Base-by-base conservation (phyloP, 352 stramenopile species). In the Phytophthora pini region DNA sequence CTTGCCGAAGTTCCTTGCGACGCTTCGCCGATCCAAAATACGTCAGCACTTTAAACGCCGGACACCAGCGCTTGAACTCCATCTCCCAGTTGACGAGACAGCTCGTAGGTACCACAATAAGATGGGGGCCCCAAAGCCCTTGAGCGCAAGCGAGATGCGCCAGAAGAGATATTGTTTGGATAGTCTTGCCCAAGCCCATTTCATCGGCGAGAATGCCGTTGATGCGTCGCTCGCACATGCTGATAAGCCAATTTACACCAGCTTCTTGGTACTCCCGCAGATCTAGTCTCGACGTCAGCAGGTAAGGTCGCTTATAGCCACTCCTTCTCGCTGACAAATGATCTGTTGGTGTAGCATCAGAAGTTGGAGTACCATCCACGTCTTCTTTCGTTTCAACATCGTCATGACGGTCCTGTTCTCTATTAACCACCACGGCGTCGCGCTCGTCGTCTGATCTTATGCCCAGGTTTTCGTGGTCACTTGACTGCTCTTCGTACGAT, bases 201-300 rank as follows among this genome's bases (percentile, higher is more conserved):
- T 99, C 97, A 75, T 99, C 98, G 0, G 97, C 98, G 7, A 99
- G 82, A 57, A 99, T 99, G 8, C 98, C 98, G 74, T 99, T 99
- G 39, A 99, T 92, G 32, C 96, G 84, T 56, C 97, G 88, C 31
- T 98, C 93, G 51, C 98, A 97, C 63, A 99, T 90, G n/a, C 94
- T 98, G 26, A 99, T 88, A 3, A 99, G 89, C 98, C 98, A 99
- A 69, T 98, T 98, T 32, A 99, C 82, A 3, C 98, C 87, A 9
- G 84, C 74, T 65, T 92, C 72, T 64, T 95, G 87, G 44, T 95
- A 95, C 53, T 90, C 86, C 6, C 87, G 84, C 24, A 95, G 48
- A 38, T 84, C 65, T 4, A 95, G 57, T 0, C 84, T 78, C 2
- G 76, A 88, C 3, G 77, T 88, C 24, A 95, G 54, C n/a, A 95